Base-by-base conservation (phyloP, 768 basidiomycete genomes). In the Hypholoma sublateritium region DNA sequence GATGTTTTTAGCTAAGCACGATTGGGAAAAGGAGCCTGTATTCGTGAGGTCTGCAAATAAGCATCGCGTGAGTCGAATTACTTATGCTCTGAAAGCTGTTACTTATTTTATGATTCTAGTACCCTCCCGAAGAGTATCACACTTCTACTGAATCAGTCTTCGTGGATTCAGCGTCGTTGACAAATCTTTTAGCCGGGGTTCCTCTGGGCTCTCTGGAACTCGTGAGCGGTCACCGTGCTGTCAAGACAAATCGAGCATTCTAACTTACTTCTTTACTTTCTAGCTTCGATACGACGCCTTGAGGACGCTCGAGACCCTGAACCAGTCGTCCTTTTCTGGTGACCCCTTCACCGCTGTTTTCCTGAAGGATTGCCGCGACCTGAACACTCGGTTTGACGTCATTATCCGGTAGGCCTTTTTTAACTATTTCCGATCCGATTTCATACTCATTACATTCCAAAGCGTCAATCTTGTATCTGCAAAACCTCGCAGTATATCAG, bases 281-380 rank as follows among this genome's bases (percentile, higher is more conserved):
- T 61, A 95, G 92, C 82, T 95, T 34, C 78, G 77, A 56, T 76
- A 87, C 46, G 93, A 98, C 65, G 94, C 95, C 0, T 72, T 76
- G 36, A 78, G 81, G 64, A 92, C 94, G 0, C 74, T 96, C 1
- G 83, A 88, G 57, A 69, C 71, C 4, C 74, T 96, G 43, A 83
- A 89, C 48, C 65, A 76, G 36, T 64, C 75, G 1, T 67, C 74
- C 4, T 64, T 74, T 0, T 71, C 77, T 1, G 76, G 78, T 2
- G 89, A 94, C 60, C 78, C 83, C 0, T 95, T 95, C 63, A 73
- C 80, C 0, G 73, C 83, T 16, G 80, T 86, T 7, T 97, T 96
- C 67, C 75, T 96, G 46, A 79, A 80, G 57, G 89, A 94, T 46
- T 77, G 84, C 44, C 83, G 85, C 1, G 81, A 87, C 53, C 70